A percentile compares a stretch with the other conserved stretches of the same genome.
Evolutionary conservation across 371 early-diverging fungal genomes (phyloP).

Genomic region (Mortierella sp.): DNA sequence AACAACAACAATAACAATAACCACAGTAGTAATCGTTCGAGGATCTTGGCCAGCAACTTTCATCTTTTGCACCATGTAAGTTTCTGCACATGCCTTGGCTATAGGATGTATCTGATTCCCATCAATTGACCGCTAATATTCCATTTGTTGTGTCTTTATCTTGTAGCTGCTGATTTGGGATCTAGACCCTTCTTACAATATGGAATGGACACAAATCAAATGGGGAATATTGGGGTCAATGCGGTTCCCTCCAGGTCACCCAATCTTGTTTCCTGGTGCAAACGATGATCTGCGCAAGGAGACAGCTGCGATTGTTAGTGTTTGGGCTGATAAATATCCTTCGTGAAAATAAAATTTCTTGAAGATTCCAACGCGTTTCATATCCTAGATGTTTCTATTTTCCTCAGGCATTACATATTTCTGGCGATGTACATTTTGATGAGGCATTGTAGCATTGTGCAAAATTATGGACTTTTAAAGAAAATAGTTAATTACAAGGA

Average conservation of each 20-base stretch:
- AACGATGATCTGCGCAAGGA: conserved; percentile 31
- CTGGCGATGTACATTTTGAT: no score
- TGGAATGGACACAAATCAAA: conserved; percentile 53
- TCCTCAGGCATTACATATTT: not conserved
- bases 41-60: conserved; percentile 47
- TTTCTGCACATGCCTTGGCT: not conserved
- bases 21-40: conserved; percentile 22
- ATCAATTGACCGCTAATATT: not conserved
- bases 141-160: not conserved
- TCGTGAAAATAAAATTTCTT: conserved; percentile 3
- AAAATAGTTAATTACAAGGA: no score
- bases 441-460: no score
- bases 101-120: not conserved
- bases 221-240: conserved; percentile 46
- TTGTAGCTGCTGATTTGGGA: conserved; percentile 47
- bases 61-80: conserved; percentile 56
- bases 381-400: not conserved
- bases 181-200: conserved; percentile 34
- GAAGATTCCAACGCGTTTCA: not conserved
- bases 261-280: conserved; percentile 51
- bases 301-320: conserved; percentile 28
- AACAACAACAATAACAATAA: not conserved
- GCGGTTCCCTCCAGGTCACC: conserved; percentile 55
- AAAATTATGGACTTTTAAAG: no score
- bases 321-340: conserved; percentile 19